phyloP scores from a whole-genome alignment of 768 basidiomycete genomes.

The Coprinopsis sp. region DNA sequence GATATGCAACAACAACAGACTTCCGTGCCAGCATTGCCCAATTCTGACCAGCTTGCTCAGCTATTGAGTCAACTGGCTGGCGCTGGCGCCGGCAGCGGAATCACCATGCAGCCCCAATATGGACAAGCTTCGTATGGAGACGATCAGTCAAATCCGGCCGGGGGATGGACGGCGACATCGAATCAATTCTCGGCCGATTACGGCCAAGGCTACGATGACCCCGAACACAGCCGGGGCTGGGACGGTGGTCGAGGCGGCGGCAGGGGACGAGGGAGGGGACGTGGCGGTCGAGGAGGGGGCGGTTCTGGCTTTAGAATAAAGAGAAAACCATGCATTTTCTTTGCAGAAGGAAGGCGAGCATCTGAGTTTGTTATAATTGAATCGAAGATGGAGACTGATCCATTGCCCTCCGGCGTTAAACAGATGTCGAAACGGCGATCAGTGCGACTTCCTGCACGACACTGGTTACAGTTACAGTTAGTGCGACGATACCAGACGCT shows the following conservation, averaged over 20 bases:
- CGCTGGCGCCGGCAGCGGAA: background rate
- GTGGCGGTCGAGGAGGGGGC: slow-evolving; percentile 43
- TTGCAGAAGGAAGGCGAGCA: slow-evolving; percentile 90
- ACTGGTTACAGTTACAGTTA: slow-evolving; percentile 23
- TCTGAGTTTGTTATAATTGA: slow-evolving; percentile 37
- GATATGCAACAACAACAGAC: slow-evolving; percentile 11
- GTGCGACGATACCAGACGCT: too few species aligned
- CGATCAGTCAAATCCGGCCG: slow-evolving; percentile 32
- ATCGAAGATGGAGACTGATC: slow-evolving; percentile 38
- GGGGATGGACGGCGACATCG: slow-evolving; percentile 31
- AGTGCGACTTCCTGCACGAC: slow-evolving; percentile 81
- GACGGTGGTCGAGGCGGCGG: slow-evolving; percentile 45
- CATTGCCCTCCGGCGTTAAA: slow-evolving; percentile 42
- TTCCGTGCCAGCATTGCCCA: slow-evolving; percentile 17
- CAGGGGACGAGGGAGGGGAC: slow-evolving; percentile 55
- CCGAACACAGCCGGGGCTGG: slow-evolving; percentile 43
- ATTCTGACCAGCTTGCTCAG: slow-evolving; percentile 1
- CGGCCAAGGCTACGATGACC: slow-evolving; percentile 46
- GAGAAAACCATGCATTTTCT: slow-evolving; percentile 89
- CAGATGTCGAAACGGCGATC: slow-evolving; percentile 88
- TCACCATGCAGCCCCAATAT: slow-evolving; percentile 17
- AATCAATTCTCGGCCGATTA: slow-evolving; percentile 44
- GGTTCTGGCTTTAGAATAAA: slow-evolving; percentile 68
- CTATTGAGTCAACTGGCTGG: slow-evolving; percentile 3
- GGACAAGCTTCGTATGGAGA: slow-evolving; percentile 22